phyloP scores from a whole-genome alignment of 176 grass and related monocot species.

The Eremochloa ophiuroides region DNA sequence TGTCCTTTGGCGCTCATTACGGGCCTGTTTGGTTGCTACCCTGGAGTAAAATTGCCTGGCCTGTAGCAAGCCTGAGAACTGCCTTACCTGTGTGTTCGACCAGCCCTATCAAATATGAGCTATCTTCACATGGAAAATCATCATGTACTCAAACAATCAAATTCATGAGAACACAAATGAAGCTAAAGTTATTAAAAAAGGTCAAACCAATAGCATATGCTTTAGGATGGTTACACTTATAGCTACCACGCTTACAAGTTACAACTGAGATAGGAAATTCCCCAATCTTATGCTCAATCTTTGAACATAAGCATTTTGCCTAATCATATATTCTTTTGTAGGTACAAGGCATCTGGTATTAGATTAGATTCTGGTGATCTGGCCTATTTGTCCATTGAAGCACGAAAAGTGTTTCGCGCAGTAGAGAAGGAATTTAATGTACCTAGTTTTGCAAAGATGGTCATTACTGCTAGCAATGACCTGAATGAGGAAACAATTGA shows the following conservation, averaged over 20 bases:
- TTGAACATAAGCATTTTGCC: neutral
- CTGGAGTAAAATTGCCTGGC: too few species aligned
- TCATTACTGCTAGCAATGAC: slow-evolving; percentile 94
- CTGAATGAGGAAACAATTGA: slow-evolving; percentile 98
- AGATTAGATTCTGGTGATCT: slow-evolving; percentile 99
- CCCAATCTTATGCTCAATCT: neutral
- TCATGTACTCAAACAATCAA: neutral
- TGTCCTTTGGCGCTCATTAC: neutral
- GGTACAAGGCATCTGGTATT: slow-evolving; percentile 91
- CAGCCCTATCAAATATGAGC: neutral
- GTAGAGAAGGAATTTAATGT: slow-evolving; percentile 79
- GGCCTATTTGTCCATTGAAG: slow-evolving; percentile 83
- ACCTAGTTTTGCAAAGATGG: slow-evolving; percentile 67
- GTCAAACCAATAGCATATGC: neutral
- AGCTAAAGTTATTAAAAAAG: slow-evolving; percentile 20
- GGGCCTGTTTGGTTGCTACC: too few species aligned
- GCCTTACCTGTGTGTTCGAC: slow-evolving; percentile 17
- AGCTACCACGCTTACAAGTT: neutral
- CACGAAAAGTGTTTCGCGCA: slow-evolving; percentile 66
- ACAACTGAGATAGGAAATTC: neutral
- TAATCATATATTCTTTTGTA: slow-evolving; percentile 37
- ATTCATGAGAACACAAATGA: neutral
- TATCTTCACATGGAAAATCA: neutral
- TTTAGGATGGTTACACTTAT: slow-evolving; percentile 5
- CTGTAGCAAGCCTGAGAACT: too few species aligned